Evolutionary conservation across 306 rosid species (phyloP).

Genomic region (Acacia melanoxylon): DNA sequence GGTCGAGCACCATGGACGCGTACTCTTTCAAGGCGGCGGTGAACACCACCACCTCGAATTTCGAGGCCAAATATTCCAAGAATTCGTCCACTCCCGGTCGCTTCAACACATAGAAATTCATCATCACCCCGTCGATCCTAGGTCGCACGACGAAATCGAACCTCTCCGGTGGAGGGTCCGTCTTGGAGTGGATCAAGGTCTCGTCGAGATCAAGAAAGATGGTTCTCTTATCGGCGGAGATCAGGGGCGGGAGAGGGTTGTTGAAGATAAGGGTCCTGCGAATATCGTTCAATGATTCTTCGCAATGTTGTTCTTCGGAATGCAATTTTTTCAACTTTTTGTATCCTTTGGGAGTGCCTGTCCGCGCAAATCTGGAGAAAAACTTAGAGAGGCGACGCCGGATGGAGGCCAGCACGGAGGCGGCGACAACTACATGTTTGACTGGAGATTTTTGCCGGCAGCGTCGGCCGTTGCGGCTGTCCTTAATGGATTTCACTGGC

Average conservation of each 20-base stretch:
- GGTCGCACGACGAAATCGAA: conserved; percentile 82
- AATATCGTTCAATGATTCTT: conserved; percentile 5
- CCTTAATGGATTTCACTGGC: conserved; percentile 52
- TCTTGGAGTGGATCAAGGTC: conserved; percentile 70
- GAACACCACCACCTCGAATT: conserved; percentile 81
- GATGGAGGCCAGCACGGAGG: conserved; percentile 59
- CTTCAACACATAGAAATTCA: conserved; percentile 78
- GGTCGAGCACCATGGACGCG: conserved; percentile 77
- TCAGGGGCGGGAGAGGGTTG: conserved; percentile 38
- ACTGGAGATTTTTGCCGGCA: conserved; percentile 61
- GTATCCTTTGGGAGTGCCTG: conserved; percentile 57
- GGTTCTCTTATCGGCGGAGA: conserved; percentile 39
- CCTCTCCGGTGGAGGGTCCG: conserved; percentile 51
- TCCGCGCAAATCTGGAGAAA: conserved; percentile 58
- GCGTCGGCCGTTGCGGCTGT: conserved; percentile 49
- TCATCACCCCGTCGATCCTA: conserved; percentile 53
- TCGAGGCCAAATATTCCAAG: conserved; percentile 48
- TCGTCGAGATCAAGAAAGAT: conserved; percentile 85
- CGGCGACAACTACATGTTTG: conserved; percentile 46
- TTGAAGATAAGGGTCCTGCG: conserved; percentile 50
- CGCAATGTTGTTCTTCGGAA: not conserved
- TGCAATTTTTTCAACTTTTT: conserved; percentile 52
- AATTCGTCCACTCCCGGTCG: conserved; percentile 83
- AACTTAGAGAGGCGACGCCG: conserved; percentile 79
- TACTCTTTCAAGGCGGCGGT: conserved; percentile 83